Base-by-base conservation (phyloP, 768 basidiomycete genomes). In the Stropharia rugosoannulata region DNA sequence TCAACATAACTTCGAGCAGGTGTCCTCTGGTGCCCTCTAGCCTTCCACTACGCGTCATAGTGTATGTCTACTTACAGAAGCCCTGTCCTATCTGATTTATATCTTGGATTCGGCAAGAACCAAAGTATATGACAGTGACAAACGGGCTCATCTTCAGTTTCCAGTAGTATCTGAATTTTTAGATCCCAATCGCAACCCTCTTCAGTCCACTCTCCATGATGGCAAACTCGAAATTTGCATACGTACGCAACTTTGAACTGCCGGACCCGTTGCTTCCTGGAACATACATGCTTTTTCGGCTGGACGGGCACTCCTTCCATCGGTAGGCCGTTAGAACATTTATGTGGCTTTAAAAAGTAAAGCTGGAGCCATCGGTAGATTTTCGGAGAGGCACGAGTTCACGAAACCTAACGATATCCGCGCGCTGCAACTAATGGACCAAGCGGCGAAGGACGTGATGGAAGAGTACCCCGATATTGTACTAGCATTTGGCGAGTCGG, bases 221-320 rank as follows among this genome's bases (percentile, higher is more conserved):
- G 96, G 94, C 96, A 12, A 91, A 90, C 62, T 89, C 92, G n/a
- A 89, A 85, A 65, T 99, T 86, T 64, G 88, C 89, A 40, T 96
- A 98, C 71, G 97, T 98, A 11, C 83, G 86, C 61, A 80, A 80
- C 36, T 98, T 90, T 68, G 96, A 99, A 70, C 82, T 93, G 0
- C 90, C 93, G 5, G 97, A 99, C 66, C 77, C 84, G 0, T 75
- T 98, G 2, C 74, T 98, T 0, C 95, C 90, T 0, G 85, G 82
- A 8, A 91, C 90, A 2, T 97, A 85, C 70, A 80, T 97, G 62
- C 75, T 98, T 19, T 80, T 94, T 51, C 85, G 97, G 1, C 68
- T 99, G 15, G 97, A 99, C 66, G 97, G 97, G 0, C 92, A 93
- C 62, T 84, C 89, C 0, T 99, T 99, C 66, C 95, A 98, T 73